Base-by-base conservation (phyloP, 2,329 filamentous ascomycete genomes). In the Alternaria sp. region DNA sequence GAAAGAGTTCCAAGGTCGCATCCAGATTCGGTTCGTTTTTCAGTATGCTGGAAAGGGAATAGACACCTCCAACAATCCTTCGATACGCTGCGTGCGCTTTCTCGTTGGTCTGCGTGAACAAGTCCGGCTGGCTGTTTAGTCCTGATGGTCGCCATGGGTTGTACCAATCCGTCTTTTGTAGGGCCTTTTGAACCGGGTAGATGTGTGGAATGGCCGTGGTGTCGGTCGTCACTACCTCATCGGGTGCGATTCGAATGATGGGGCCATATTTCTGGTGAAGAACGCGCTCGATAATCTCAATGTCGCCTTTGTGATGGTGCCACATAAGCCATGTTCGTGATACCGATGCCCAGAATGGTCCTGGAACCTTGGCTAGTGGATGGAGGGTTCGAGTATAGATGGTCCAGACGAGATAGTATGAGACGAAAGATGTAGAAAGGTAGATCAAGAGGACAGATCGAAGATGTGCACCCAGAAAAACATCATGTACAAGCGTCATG, bases 171-270 rank as follows among this genome's bases (percentile, higher is more conserved):
- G 70, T 75, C 56, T 76, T 75, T 26, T 68, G 60, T 4, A 73
- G 65, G 1, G 71, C 67, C 1, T 64, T 66, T 11, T 60, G 59
- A 44, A 66, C 51, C 8, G 65, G 67, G 50, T 75, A 75, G n/a
- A 75, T 66, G 2, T 60, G 51, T 1, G 67, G 55, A 3, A 73
- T 65, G 5, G 68, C 68, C 12, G 57, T 61, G 9, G 68, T 62
- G 25, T 72, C 66, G 14, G 61, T 60, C 21, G 64, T 66, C 0
- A 64, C 61, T 4, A 74, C 59, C 47, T 86, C 83, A 56, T 84
- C 80, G 6, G 72, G 84, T 3, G 79, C 79, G 44, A 85, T 74
- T 6, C 84, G 82, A n/a, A 86, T 81, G 1, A 86, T 78, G 1
- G 78, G 75, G 6, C 84, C 84, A 47, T 73, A 68, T 44, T 61